Evolutionary conservation across 2,329 filamentous ascomycete species (phyloP).

Genomic region (Diaporthe destruens): DNA sequence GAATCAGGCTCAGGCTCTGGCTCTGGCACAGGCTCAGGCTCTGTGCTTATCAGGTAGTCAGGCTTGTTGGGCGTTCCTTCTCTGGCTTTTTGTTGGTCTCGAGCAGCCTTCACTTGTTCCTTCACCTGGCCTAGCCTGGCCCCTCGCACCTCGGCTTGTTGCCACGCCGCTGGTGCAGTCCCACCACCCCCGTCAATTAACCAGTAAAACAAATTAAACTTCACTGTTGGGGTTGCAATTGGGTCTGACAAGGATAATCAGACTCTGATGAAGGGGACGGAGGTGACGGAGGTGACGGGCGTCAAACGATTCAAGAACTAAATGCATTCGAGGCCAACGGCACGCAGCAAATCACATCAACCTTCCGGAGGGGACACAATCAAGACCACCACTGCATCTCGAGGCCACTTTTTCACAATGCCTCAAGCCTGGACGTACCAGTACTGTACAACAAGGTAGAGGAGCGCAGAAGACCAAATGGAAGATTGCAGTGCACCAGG

Average conservation of each 20-base stretch:
- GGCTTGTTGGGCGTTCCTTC: neutral
- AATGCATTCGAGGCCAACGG: neutral
- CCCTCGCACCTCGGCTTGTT: neutral
- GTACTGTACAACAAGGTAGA: neutral
- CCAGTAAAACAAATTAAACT: slow-evolving; percentile 19
- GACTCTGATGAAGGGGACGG: slow-evolving; percentile 28
- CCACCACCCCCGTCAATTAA: slow-evolving; percentile 3
- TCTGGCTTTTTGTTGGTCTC: neutral
- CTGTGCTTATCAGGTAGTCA: no score
- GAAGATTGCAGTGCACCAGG: slow-evolving; percentile 14
- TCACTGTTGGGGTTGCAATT: slow-evolving; percentile 26
- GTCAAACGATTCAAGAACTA: neutral
- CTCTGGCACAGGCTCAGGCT: neutral
- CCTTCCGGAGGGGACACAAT: neutral
- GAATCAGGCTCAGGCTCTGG: neutral
- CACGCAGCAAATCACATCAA: neutral
- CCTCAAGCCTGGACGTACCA: no score
- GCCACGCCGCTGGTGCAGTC: neutral
- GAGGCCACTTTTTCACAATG: neutral
- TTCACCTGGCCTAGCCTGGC: no score
- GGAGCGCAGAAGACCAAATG: neutral
- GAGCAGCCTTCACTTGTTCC: neutral
- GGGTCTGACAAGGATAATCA: slow-evolving; percentile 25
- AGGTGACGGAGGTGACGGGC: no score
- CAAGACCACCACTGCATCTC: neutral